Evolutionary conservation across 495 filamentous ascomycete genomes (phyloP), one percentile per base, ranked within the genome.

Genomic region (Annulohypoxylon nitens): DNA sequence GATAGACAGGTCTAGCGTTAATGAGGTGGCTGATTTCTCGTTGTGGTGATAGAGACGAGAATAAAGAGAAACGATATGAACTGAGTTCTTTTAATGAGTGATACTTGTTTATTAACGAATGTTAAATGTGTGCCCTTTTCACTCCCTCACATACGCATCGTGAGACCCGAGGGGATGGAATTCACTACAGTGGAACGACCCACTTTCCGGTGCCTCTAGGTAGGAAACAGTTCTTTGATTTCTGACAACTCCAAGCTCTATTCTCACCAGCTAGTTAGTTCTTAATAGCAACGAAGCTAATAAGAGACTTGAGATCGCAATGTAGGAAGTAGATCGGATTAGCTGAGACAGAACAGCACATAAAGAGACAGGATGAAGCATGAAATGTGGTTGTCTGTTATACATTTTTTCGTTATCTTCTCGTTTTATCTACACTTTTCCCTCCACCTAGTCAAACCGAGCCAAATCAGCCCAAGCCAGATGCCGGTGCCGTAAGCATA

Each of bases 341-440:
- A 48, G 14, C 3, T 11, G 59, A 20, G 2, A 34, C 16, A 18
- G 2, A 12, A 61, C 26, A 36, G 48, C 6, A 34, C 11, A 41
- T 10, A 47, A 34, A 5, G 3, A n/a, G 10, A 33, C 1, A 1
- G 26, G 6, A 0, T 3, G 33, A 37, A 25, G 12, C 26, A 63
- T 10, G 1, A 7, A 4, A n/a, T 37, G 16, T n/a, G 23, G 16
- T 63, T 10, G 43, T 18, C 12, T 62, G 39, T 61, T 61, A 7
- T 61, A 61, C 66, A 69, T 61, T 61, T 51, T 63, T 55, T 55
- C 66, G 12, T 62, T 51, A 64, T 37, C 47, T 54, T 36, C 45
- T 36, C 36, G 34, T 54, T 61, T 65, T 39, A 54, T 50, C 61
- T 59, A 61, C 53, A 18, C 25, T 37, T 69, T 47, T 2, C 34